Evolutionary conservation across 768 basidiomycete genomes (phyloP), one percentile per base, ranked within the genome.

Genomic region (Tricholoma bakamatsutake): DNA sequence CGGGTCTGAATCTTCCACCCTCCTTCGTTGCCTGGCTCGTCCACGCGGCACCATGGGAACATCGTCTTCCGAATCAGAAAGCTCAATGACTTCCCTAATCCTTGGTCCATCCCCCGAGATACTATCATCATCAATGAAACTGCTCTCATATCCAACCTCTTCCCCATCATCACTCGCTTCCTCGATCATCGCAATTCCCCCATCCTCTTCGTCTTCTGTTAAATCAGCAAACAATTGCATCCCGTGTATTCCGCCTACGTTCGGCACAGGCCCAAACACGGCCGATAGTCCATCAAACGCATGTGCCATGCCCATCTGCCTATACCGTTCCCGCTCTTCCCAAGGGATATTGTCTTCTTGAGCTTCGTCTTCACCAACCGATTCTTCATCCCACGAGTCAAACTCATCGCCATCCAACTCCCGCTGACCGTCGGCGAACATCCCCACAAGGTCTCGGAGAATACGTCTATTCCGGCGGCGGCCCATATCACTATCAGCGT

Each of bases 101-200:
- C 34, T 40, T 9, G 27, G 50, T 35, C 18, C 6, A 51, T 8
- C 11, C 9, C 17, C 11, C 33, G 3, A 28, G 13, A 27, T 31
- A 15, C 42, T 55, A 31, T 62, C 68, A 15, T 71, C 71, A 24
- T 59, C 81, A 50, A 84, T 82, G 60, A 84, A 84, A 64, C 81
- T 81, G 58, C 74, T 73, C 57, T 79, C 79, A 50, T 81, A 82
- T 11, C 65, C 73, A 15, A 70, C 75, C 0, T 75, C 74, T 2
- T 61, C 73, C 4, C 65, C 65, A 3, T 59, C 67, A 31, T 49
- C 56, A 24, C 57, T 60, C n/a, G 48, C 51, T n/a, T 55, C 66
- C 52, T 59, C 59, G 50, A 47, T 47, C 30, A 35, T 53, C 15
- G 48, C 61, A 40, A 42, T 40, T 9, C 43, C 51, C 30, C 45